These are phyloP conservation scores for Plasmodium blacklocki DNA, from an alignment of 169 alveolate genomes.

Conservation along the genomic window DNA sequence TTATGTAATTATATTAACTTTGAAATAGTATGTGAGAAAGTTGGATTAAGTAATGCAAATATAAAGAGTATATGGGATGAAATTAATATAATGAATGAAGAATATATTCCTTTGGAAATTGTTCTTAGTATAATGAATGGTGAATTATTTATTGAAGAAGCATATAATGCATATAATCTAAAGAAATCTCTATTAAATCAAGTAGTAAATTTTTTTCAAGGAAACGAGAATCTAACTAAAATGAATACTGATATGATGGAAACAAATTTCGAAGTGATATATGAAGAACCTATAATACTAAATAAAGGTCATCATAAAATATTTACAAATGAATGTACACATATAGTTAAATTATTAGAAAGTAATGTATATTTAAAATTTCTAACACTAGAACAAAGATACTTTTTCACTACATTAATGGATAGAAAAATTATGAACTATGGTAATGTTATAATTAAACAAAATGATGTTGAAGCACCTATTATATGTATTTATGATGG, in stretches of 20 bases:
- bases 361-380: constrained; percentile 30
- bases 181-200: constrained; percentile 68
- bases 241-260: constrained; percentile 49
- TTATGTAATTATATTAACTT: constrained; percentile 23
- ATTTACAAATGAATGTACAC: constrained; percentile 37
- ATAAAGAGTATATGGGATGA: constrained; percentile 56
- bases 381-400: constrained; percentile 74
- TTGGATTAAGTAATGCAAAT: constrained; percentile 36
- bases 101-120: constrained; percentile 60
- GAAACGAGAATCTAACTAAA: constrained; percentile 42
- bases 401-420: constrained; percentile 73
- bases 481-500: constrained; percentile 56
- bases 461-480: constrained; percentile 32
- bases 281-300: constrained; percentile 69
- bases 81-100: constrained; percentile 72
- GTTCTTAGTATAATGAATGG: constrained; percentile 56
- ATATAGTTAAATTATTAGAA: constrained; percentile 45
- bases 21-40: constrained; percentile 53
- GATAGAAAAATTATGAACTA: constrained; percentile 26
- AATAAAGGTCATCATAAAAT: constrained; percentile 68
- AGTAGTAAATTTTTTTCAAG: constrained; percentile 71
- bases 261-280: constrained; percentile 27
- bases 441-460: constrained; percentile 31
- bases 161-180: constrained; percentile 35
- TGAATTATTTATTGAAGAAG: constrained; percentile 55